Base-by-base conservation (phyloP, 2,329 filamentous ascomycete species). In the Coniochaeta ligniaria region DNA sequence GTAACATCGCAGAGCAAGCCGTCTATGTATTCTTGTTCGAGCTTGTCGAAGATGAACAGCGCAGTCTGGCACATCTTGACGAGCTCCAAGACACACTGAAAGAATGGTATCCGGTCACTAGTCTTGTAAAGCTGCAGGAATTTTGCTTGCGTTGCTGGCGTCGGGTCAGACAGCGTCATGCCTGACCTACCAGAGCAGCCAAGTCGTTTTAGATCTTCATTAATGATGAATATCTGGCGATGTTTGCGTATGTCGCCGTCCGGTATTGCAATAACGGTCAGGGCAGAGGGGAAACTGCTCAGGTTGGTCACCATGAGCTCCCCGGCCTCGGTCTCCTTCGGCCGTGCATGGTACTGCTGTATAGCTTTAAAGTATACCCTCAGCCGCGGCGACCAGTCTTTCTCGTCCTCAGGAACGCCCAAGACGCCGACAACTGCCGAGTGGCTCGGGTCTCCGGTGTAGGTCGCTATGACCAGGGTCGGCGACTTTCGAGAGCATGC, bases 221-320 rank as follows among this genome's bases (percentile, higher is more conserved):
- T 98, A 63, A 98, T 90, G 63, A 97, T 90, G 70, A 98, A 98
- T 28, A 90, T 83, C 60, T 91, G 87, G 24, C 91, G 84, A 69
- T 96, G 88, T 68, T 86, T 89, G 64, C 83, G 85, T 35, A 96
- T 81, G 70, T 98, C 91, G 11, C 95, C 95, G 60, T 91, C 89
- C 0, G 93, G 93, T 0, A 98, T 88, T 0, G 89, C 82, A 61
- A 98, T 96, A n/a, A 97, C 91, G 0, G 92, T 96, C 63, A 98
- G 79, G 0, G 91, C 90, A 0, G 93, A 96, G 3, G 95, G 94
- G 64, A 99, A 97, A 64, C 87, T 89, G 74, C 90, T 94, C 33
- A 98, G 78, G 71, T 97, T 97, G 6, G 95, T 98, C 61, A 97
- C 88, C 90, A 97, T 96, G 62, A 98, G 76, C 63, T 89, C 89